These are phyloP conservation scores for Allantophomopsis lycopodina DNA, from an alignment of 2,329 filamentous ascomycete genomes.

Conservation along the genomic window DNA sequence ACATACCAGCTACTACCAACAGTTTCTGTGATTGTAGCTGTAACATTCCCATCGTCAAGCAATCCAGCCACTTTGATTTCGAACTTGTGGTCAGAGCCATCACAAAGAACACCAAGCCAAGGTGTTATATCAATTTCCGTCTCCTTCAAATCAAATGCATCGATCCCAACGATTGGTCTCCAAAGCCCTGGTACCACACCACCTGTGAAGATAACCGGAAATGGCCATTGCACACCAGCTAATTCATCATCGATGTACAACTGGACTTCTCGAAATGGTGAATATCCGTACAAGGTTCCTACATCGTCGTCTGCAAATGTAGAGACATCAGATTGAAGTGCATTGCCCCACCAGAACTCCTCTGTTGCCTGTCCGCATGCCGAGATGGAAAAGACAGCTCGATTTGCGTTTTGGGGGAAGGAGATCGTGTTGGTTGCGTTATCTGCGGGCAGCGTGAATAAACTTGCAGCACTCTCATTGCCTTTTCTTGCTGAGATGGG, in stretches of 20 bases:
- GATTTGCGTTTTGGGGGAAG: constrained; percentile 53
- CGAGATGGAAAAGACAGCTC: constrained; percentile 63
- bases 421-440: constrained; percentile 42
- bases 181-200: constrained; percentile 66
- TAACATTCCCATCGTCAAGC: constrained; percentile 33
- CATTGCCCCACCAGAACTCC: constrained; percentile 81
- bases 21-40: constrained; percentile 32
- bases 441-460: constrained; percentile 52
- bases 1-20: constrained; percentile 62
- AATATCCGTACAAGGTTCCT: constrained; percentile 49
- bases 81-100: constrained; percentile 52
- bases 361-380: constrained; percentile 64
- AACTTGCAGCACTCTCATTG: constrained; percentile 38
- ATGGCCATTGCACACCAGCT: constrained; percentile 69
- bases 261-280: constrained; percentile 68
- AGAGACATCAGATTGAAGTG: constrained; percentile 44
- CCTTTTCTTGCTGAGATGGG: constrained; percentile 46
- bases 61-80: constrained; percentile 54
- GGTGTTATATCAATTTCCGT: constrained; percentile 74
- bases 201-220: constrained; percentile 71
- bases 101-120: constrained; percentile 56
- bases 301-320: constrained; percentile 40
- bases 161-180: constrained; percentile 63
- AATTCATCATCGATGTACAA: constrained; percentile 59
- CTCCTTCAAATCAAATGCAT: constrained; percentile 67